Percentiles rank a stretch among this genome's conserved stretches.
Conservation (phyloP, 164 flowering plant species). For the Aristolochia contorta region DNA sequence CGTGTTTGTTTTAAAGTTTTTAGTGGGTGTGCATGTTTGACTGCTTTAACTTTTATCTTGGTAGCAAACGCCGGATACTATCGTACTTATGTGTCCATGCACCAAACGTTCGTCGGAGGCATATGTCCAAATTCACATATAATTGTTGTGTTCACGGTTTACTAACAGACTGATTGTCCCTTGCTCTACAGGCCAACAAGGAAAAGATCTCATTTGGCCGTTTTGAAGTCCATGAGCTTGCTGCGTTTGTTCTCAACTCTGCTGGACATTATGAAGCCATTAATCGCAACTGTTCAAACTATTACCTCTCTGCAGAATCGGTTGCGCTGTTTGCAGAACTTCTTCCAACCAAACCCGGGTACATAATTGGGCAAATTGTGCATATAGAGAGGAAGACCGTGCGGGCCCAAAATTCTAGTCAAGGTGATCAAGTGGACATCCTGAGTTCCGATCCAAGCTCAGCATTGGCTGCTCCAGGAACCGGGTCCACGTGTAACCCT, state of each 20-base stretch:
- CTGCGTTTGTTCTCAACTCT: constrained; percentile 78
- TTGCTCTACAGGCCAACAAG: constrained; percentile 64
- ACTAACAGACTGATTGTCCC: too few species aligned
- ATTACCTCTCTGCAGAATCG: constrained; percentile 83
- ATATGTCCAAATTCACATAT: too few species aligned
- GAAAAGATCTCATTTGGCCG: constrained; percentile 88
- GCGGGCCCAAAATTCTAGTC: constrained; percentile 22
- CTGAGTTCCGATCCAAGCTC: constrained; percentile 35
- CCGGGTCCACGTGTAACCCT: constrained; percentile 28
- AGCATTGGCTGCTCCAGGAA: constrained; percentile 6
- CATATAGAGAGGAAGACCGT: constrained; percentile 77
- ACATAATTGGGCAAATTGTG: constrained; percentile 90
- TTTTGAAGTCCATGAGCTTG: constrained; percentile 82
- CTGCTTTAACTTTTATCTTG: too few species aligned
- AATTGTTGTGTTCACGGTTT: too few species aligned
- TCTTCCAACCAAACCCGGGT: constrained; percentile 53
- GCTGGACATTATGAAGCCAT: constrained; percentile 81
- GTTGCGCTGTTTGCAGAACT: constrained; percentile 79
- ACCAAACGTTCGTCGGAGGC: too few species aligned
- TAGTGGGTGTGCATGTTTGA: too few species aligned
- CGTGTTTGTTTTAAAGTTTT: too few species aligned
- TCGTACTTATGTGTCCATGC: too few species aligned
- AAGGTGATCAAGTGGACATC: constrained; percentile 28
- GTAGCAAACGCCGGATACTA: too few species aligned
- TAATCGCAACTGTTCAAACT: constrained; percentile 66